phyloP scores from a whole-genome alignment of 768 basidiomycete genomes.

The Auricularia cornea region DNA sequence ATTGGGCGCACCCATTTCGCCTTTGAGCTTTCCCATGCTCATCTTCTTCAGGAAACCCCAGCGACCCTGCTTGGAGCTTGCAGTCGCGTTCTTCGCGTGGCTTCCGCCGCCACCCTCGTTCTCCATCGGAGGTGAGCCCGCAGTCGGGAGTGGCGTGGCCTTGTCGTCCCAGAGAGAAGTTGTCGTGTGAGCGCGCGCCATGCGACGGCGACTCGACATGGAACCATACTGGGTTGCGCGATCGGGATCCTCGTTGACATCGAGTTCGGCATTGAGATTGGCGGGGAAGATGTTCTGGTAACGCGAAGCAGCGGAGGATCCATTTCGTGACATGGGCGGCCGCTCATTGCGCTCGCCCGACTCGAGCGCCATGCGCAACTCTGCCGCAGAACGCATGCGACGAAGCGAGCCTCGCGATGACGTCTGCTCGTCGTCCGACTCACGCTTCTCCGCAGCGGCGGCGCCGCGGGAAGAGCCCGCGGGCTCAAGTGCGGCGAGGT shows the following conservation, averaged over 20 bases:
- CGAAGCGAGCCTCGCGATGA: not conserved
- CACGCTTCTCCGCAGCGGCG: not conserved
- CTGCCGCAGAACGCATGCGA: not conserved
- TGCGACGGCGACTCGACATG: not conserved
- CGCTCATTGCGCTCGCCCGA: not conserved
- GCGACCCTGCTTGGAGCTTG: conserved; percentile 50
- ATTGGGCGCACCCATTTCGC: conserved; percentile 38
- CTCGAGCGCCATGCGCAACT: not conserved
- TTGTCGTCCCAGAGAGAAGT: not conserved
- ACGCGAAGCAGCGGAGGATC: not conserved
- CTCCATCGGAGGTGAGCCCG: not conserved
- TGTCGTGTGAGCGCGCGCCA: not conserved
- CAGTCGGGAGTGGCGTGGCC: not conserved
- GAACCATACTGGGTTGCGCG: not conserved
- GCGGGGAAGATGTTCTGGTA: not conserved
- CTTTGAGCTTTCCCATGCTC: conserved; percentile 89
- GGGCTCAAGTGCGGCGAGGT: not conserved
- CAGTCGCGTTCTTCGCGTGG: not conserved
- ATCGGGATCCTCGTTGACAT: not conserved
- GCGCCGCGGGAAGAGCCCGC: not conserved
- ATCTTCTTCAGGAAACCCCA: conserved; percentile 99
- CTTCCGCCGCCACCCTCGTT: not conserved
- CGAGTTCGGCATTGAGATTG: not conserved
- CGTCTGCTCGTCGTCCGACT: not conserved
- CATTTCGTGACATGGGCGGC: not conserved